Base-by-base conservation (phyloP, 2,329 filamentous ascomycete genomes). In the Rhynchosporium secalis region DNA sequence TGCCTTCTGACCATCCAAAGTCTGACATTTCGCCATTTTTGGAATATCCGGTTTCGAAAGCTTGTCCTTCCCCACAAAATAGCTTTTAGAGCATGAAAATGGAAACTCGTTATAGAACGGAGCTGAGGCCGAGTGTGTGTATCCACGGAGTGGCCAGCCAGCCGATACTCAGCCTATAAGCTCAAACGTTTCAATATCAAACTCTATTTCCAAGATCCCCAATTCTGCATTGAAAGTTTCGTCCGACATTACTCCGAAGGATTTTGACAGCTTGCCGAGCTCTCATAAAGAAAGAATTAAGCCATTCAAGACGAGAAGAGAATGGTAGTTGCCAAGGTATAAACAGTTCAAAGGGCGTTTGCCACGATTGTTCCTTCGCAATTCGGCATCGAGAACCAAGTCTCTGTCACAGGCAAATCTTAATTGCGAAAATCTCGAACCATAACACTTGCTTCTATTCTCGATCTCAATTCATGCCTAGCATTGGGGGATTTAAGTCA, bases 151-250 rank as follows among this genome's bases (percentile, higher is more conserved):
- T n/a, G 8, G 36, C 43, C 26, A 36, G 36, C 36, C 31, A 52
- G 3, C 49, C 49, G 47, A 41, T 13, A 28, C 45, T 43, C 48
- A 28, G 36, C 47, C 47, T 28, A n/a, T 51, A 51, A 41, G n/a
- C 47, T 31, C 47, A 59, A 26, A n/a, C 36, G 57, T 59, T 59
- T 59, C 47, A 52, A 51, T 52, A 59, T 58, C 57, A 59, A 59
- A 59, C 57, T 51, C 26, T 51, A 51, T 41, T 40, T 3, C n/a
- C 8, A 1, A 52, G 2, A 40, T 6, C n/a, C 7, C 3, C 8
- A n/a, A 40, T 2, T 20, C 7, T 40, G 49, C 49, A 52, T 52
- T 36, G 36, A 26, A 38, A 12, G 1, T 40, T 7, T 52, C 49
- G 20, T 52, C 31, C n/a, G 49, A 52, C 8, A 46, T 6, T 10